Evolutionary conservation across 495 filamentous ascomycete species (phyloP).

Genomic region (Penicillium crystallinum): DNA sequence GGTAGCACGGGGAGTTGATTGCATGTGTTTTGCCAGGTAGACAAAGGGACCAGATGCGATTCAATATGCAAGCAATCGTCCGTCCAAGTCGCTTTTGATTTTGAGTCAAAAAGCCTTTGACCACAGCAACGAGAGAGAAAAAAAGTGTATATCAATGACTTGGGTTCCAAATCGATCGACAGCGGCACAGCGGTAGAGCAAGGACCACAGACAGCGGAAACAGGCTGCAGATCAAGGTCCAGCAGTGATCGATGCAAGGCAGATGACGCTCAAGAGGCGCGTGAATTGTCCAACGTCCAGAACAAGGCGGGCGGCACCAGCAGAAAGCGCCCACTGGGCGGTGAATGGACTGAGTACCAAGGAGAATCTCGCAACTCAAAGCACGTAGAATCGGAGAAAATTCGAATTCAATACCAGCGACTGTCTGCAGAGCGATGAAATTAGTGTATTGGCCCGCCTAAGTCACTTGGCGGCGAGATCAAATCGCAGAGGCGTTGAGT

Average conservation of each 20-base stretch:
- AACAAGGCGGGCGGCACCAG: conserved; percentile 1
- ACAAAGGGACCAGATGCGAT: not conserved
- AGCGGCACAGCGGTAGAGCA: not conserved
- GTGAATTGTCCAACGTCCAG: conserved; percentile 9
- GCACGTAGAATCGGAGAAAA: not conserved
- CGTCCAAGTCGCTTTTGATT: conserved; percentile 7
- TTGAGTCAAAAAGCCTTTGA: conserved; percentile 15
- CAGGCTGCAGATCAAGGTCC: conserved; percentile 1
- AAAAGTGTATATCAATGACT: conserved; percentile 5
- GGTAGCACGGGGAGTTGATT: not conserved
- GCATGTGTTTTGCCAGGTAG: not conserved
- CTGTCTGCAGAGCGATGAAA: not conserved
- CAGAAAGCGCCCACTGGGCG: conserved; percentile 5
- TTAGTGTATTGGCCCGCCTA: not conserved
- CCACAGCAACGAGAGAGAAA: conserved; percentile 9
- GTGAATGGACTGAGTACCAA: not conserved
- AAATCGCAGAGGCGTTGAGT: conserved; percentile 3
- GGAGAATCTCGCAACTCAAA: not conserved
- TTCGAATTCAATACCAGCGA: not conserved
- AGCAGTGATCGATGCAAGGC: not conserved
- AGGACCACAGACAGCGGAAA: not conserved
- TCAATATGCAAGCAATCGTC: not conserved
- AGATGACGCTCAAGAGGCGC: conserved; percentile 5
- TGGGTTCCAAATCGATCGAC: not conserved
- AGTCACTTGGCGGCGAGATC: not conserved